phyloP scores from a whole-genome alignment of 1,284 basidiomycete species.

The Ceratobasidium theobromae region DNA sequence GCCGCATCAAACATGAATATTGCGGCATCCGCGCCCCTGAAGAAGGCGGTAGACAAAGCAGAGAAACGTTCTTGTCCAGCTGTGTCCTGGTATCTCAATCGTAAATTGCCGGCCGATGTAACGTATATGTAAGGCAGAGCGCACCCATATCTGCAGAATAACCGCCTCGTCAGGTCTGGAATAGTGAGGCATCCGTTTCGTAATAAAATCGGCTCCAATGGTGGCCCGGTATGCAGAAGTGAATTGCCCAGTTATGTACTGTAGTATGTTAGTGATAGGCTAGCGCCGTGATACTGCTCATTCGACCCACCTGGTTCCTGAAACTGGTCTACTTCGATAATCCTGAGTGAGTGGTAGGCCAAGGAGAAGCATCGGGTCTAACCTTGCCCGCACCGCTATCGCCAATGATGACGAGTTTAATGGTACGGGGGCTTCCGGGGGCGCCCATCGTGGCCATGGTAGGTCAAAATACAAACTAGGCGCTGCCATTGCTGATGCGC shows the following conservation, averaged over 20 bases:
- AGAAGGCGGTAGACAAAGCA: slow-evolving; percentile 74
- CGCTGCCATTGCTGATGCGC: background rate
- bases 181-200: slow-evolving; percentile 66
- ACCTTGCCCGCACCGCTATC: slow-evolving; percentile 79
- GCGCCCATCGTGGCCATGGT: slow-evolving; percentile 12
- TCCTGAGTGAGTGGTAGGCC: background rate
- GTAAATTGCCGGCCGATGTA: background rate
- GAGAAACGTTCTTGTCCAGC: slow-evolving; percentile 85
- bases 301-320: slow-evolving; percentile 32
- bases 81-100: slow-evolving; percentile 54
- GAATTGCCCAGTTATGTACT: slow-evolving; percentile 76
- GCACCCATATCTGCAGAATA: slow-evolving; percentile 77
- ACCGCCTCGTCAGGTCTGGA: slow-evolving; percentile 55
- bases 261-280: slow-evolving; percentile 15
- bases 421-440: slow-evolving; percentile 47
- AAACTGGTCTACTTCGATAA: slow-evolving; percentile 35
- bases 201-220: slow-evolving; percentile 81
- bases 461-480: background rate
- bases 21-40: slow-evolving; percentile 77
- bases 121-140: slow-evolving; percentile 39
- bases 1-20: slow-evolving; percentile 80
- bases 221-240: slow-evolving; percentile 75
- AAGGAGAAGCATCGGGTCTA: slow-evolving; percentile 38
- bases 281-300: background rate
- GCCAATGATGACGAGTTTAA: slow-evolving; percentile 76